These are phyloP conservation scores for Adansonia madagascariensis DNA, from an alignment of 441 rosid species.

Conservation along the genomic window DNA sequence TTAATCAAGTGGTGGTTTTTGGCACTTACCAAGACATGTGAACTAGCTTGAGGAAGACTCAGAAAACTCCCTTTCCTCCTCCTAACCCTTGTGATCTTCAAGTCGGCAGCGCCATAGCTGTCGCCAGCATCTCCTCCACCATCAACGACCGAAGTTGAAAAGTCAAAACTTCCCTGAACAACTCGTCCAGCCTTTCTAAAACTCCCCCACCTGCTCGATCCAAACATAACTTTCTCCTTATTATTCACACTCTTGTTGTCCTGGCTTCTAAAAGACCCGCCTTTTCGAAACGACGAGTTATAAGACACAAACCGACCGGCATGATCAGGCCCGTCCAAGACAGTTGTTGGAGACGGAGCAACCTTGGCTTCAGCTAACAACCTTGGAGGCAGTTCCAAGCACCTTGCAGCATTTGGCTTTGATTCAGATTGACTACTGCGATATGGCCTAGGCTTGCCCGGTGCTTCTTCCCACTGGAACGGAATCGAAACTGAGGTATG, in stretches of 20 bases:
- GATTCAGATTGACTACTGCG: not conserved
- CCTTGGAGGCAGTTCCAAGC: constrained; percentile 71
- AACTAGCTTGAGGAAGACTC: constrained; percentile 46
- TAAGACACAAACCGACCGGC: constrained; percentile 28
- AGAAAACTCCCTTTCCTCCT: constrained; percentile 47
- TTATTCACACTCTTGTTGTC: constrained; percentile 29
- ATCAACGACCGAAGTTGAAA: constrained; percentile 20
- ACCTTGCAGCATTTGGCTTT: constrained; percentile 21
- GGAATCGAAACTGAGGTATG: constrained; percentile 62
- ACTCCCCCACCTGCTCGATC: constrained; percentile 52
- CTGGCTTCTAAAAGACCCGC: constrained; percentile 35
- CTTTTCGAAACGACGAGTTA: constrained; percentile 40
- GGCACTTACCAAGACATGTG: constrained; percentile 59
- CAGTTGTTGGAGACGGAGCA: constrained; percentile 57
- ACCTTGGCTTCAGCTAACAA: constrained; percentile 38
- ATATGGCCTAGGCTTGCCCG: constrained; percentile 69
- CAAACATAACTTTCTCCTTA: constrained; percentile 38
- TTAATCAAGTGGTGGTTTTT: not conserved
- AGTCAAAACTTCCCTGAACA: constrained; percentile 35
- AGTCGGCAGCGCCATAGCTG: constrained; percentile 29
- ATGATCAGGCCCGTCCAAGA: constrained; percentile 53
- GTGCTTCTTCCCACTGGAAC: constrained; percentile 87
- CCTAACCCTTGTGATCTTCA: constrained; percentile 42
- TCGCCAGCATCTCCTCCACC: constrained; percentile 20
- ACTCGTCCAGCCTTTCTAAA: constrained; percentile 32